Evolutionary conservation across 1,139 yeast species (phyloP).

Genomic region (Kodamaea plutei): DNA sequence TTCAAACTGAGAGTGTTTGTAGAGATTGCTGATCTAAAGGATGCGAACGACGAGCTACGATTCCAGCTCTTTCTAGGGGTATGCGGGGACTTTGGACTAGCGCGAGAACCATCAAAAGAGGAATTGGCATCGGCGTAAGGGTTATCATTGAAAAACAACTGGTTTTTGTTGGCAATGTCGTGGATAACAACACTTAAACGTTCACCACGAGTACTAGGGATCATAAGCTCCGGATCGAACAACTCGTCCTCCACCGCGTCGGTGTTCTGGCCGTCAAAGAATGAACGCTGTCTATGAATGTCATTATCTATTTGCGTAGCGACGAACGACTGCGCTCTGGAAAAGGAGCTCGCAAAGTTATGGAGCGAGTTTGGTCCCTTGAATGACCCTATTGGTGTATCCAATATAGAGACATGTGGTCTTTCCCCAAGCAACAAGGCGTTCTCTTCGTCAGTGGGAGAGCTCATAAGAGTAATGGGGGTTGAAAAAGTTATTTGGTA

Average conservation of each 20-base stretch:
- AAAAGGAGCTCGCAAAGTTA: conserved; percentile 45
- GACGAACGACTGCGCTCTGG: conserved; percentile 45
- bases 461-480: no score
- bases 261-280: conserved; percentile 24
- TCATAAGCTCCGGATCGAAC: conserved; percentile 69
- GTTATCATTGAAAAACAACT: conserved; percentile 22
- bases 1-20: conserved; percentile 48
- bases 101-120: conserved; percentile 24
- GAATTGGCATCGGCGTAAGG: conserved; percentile 33
- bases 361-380: conserved; percentile 46
- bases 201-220: conserved; percentile 62
- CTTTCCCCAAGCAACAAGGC: conserved; percentile 9
- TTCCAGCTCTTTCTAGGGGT: conserved; percentile 20
- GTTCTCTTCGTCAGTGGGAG: conserved; percentile 13
- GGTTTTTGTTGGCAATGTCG: conserved; percentile 28
- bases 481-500: no score
- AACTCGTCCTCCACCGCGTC: conserved; percentile 47
- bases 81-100: conserved; percentile 28
- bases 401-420: conserved; percentile 25
- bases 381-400: conserved; percentile 43
- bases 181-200: conserved; percentile 54
- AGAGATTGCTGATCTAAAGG: conserved; percentile 34
- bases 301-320: conserved; percentile 44
- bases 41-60: conserved; percentile 34
- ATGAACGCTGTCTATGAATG: conserved; percentile 41